Evolutionary conservation across 805 yeast genomes (phyloP).

Genomic region (Hanseniaspora mollemarum): DNA sequence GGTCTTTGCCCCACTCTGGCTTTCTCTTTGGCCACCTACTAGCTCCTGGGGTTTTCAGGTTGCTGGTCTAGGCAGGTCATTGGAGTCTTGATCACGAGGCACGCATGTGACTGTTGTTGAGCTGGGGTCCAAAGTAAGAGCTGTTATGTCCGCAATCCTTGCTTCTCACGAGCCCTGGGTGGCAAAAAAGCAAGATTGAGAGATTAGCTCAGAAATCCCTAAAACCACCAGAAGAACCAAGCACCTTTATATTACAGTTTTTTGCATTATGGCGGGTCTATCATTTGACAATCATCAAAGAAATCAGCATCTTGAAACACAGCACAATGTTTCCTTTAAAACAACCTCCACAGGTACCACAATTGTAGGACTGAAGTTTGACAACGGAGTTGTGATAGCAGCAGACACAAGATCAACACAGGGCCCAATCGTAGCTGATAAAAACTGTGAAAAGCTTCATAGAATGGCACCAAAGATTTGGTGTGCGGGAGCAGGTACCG

Average conservation of each 20-base stretch:
- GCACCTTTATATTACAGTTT: neutral
- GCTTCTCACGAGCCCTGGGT: neutral
- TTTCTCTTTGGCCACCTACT: neutral
- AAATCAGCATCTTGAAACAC: constrained; percentile 58
- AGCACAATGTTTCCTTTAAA: constrained; percentile 67
- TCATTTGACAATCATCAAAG: constrained; percentile 90
- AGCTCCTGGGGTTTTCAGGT: neutral
- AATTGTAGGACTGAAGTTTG: constrained; percentile 87
- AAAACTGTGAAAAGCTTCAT: constrained; percentile 92
- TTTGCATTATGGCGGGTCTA: constrained; percentile 62
- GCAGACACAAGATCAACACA: constrained; percentile 98
- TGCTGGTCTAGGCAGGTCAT: too few relatives aligned
- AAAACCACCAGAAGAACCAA: neutral
- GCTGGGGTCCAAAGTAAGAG: too few relatives aligned
- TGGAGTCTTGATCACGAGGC: too few relatives aligned
- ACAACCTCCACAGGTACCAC: constrained; percentile 99
- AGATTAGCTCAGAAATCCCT: neutral
- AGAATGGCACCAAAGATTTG: constrained; percentile 81
- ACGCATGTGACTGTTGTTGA: too few relatives aligned
- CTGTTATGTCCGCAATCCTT: too few relatives aligned
- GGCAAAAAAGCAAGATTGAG: too few relatives aligned
- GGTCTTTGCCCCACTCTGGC: too few relatives aligned
- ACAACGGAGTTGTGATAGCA: constrained; percentile 92
- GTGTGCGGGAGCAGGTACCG: constrained; percentile 99
- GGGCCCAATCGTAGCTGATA: constrained; percentile 93